Percentiles rank a stretch among this genome's conserved stretches.
phyloP scores from a whole-genome alignment of 2,329 filamentous ascomycete species.

The Claviceps pazoutovae region DNA sequence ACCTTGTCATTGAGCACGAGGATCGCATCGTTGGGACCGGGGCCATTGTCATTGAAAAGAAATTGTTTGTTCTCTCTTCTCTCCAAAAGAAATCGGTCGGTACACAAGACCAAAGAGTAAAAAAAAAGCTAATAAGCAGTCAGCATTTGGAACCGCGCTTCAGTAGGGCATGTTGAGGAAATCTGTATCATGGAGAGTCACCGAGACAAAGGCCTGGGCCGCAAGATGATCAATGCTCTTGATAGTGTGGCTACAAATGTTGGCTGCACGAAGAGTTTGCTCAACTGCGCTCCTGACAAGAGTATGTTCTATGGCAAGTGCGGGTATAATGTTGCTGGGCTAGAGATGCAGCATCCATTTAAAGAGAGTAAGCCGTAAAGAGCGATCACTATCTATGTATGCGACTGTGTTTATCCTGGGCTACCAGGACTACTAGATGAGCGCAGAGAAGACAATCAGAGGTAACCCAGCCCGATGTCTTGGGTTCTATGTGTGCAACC shows the following conservation, averaged over 20 bases:
- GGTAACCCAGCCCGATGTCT: no score
- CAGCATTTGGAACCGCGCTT: constrained; percentile 51
- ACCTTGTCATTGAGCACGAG: constrained; percentile 54
- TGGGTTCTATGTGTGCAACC: no score
- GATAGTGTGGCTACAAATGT: constrained; percentile 58
- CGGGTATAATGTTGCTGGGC: constrained; percentile 10
- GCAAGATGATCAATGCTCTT: constrained; percentile 63
- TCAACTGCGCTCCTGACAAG: constrained; percentile 67
- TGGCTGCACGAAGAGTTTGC: constrained; percentile 69
- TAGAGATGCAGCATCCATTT: constrained; percentile 10
- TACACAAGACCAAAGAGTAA: neutral
- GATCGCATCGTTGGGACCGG: constrained; percentile 59
- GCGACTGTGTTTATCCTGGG: neutral
- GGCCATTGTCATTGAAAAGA: constrained; percentile 63
- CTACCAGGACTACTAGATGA: no score
- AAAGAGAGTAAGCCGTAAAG: neutral
- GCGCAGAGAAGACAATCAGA: no score
- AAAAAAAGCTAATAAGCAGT: neutral
- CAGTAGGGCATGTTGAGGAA: constrained; percentile 72
- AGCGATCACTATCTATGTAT: neutral
- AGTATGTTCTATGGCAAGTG: constrained; percentile 55
- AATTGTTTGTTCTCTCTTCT: constrained; percentile 40
- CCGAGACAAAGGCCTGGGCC: constrained; percentile 67
- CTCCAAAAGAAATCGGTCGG: neutral
- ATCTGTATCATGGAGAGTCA: constrained; percentile 68